These are phyloP conservation scores for Talaromyces albobiverticillius DNA, from an alignment of 2,329 filamentous ascomycete species.

Conservation along the genomic window DNA sequence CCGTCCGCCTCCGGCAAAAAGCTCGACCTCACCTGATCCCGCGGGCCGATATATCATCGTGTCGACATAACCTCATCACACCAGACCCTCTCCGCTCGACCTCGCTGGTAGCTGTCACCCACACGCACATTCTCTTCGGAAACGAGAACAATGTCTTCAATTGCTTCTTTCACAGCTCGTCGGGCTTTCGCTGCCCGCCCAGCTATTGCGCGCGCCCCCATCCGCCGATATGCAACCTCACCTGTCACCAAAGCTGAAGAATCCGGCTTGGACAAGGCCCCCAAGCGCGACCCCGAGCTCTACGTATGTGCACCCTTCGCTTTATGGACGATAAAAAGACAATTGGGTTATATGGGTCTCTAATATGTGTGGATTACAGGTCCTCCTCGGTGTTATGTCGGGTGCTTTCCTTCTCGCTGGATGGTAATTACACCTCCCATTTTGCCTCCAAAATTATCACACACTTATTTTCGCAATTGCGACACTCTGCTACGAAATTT, in stretches of 20 bases:
- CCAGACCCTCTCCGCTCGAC: conserved; percentile 9
- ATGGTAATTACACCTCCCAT: conserved; percentile 48
- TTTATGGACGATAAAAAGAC: background rate
- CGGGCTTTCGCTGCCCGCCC: conserved; percentile 39
- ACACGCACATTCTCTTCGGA: background rate
- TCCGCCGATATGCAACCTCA: conserved; percentile 34
- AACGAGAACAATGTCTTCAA: conserved; percentile 36
- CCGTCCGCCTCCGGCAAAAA: conserved; percentile 1
- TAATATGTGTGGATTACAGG: conserved; percentile 49
- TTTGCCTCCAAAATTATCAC: conserved; percentile 28
- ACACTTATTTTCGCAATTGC: background rate
- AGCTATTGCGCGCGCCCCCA: conserved; percentile 35
- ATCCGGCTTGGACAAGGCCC: conserved; percentile 58
- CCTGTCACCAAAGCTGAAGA: conserved; percentile 45
- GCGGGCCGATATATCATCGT: conserved; percentile 16
- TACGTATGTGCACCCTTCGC: conserved; percentile 62
- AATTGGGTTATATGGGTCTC: background rate
- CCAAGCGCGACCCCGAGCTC: conserved; percentile 70
- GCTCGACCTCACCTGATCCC: conserved; percentile 15
- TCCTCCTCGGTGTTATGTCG: conserved; percentile 88
- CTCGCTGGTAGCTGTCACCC: background rate
- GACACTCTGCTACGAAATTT: background rate
- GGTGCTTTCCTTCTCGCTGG: conserved; percentile 83
- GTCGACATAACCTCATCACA: conserved; percentile 9
- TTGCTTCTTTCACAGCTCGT: conserved; percentile 40